A percentile compares a stretch with the other conserved stretches of the same genome.
These are phyloP conservation scores for Ceratobasidium sp. DNA, from an alignment of 1,284 basidiomycete genomes.

Conservation along the genomic window DNA sequence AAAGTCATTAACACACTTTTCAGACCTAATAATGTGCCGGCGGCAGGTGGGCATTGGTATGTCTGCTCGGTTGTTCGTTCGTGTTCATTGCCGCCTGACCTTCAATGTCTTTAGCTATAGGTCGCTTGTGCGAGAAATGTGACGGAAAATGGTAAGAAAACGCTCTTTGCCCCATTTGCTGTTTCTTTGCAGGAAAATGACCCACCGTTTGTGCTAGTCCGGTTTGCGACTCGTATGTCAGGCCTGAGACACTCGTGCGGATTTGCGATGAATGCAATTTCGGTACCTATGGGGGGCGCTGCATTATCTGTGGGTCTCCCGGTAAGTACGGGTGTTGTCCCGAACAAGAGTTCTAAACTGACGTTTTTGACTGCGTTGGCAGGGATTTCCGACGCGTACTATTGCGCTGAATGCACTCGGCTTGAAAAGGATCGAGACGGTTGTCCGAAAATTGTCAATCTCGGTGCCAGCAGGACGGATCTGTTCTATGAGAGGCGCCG, in stretches of 20 bases:
- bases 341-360: not conserved
- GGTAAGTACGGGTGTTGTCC: conserved; percentile 64
- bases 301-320: conserved; percentile 95
- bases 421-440: conserved; percentile 98
- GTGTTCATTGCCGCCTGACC: not conserved
- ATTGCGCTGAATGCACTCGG: conserved; percentile 95
- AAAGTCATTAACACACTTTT: conserved; percentile 16
- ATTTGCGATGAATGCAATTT: conserved; percentile 99
- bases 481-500: conserved; percentile 88
- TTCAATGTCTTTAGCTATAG: conserved; percentile 73
- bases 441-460: conserved; percentile 98
- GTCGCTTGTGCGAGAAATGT: conserved; percentile 97
- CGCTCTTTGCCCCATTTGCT: not conserved
- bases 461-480: conserved; percentile 89
- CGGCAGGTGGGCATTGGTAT: conserved; percentile 94
- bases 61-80: conserved; percentile 53
- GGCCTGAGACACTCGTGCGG: conserved; percentile 96
- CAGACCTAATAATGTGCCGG: conserved; percentile 96
- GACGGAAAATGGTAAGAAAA: conserved; percentile 94
- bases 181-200: not conserved
- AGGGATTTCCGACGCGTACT: conserved; percentile 98
- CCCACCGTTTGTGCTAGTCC: conserved; percentile 67
- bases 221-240: conserved; percentile 98
- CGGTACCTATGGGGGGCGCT: conserved; percentile 95
- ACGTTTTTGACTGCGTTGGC: conserved; percentile 20